Base-by-base conservation (phyloP, 108 stramenopile species). In the Parietichytrium sp. region DNA sequence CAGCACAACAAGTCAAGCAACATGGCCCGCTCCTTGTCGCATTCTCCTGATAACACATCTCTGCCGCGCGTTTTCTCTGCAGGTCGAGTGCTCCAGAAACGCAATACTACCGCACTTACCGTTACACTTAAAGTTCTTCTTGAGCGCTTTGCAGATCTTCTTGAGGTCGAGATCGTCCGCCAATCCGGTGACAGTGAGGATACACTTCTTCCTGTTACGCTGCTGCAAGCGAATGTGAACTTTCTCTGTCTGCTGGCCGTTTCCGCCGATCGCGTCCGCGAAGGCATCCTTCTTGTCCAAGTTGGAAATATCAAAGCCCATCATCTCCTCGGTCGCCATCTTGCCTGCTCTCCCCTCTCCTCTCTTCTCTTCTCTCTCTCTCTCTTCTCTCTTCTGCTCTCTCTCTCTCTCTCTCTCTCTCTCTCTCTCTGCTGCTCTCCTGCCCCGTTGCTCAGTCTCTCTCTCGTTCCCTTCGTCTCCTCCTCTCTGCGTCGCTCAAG, bases 161-260 rank as follows among this genome's bases (percentile, higher is more conserved):
- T 96, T 96, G 54, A 98, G 85, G 88, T 98, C 98, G 47, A 98
- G 93, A 85, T 98, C 98, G 82, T 97, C 96, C 26, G 96, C 95
- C 52, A 97, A 87, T 54, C 96, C 96, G 54, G 95, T 93, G 4
- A 98, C 89, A 2, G 96, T 96, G n/a, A 96, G 97, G 87, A 97
- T 98, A 91, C 96, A 97, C 88, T 98, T 98, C 53, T 96, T 88
- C 72, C 98, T 96, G 84, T 95, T 97, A 33, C 98, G 94, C 90
- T 97, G 98, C 87, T 97, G 96, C 53, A 97, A 94, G 79, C 98
- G 98, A 49, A 98, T 95, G 82, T 98, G 98, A 29, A 98, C 95
- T 88, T 98, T 96, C 33, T 72, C 61, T n/a, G 45, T 45, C 38
- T 16, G 36, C 61, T 72, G 61, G n/a, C n/a, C n/a, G 61, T 33